Evolutionary conservation across 345 rosid species (phyloP), one percentile per base, ranked within the genome.

Genomic region (Erysimum cheiranthoides): DNA sequence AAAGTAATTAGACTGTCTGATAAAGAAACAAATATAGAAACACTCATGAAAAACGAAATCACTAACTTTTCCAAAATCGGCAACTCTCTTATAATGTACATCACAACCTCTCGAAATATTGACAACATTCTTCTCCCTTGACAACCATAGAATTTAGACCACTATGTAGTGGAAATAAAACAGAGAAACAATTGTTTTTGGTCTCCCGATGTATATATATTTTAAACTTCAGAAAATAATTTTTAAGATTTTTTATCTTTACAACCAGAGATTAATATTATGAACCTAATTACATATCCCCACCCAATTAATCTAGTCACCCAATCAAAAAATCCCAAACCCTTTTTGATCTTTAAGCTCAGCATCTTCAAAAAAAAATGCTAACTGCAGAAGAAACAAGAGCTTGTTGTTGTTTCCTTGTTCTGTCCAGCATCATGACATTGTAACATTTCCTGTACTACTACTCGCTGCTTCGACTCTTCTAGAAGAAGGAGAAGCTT

Each of bases 381-480:
- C 61, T 17, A 28, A 27, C 3, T n/a, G 16, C 30, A 51, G 2
- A 61, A 52, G 11, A 61, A 5, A 47, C 21, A 40, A 61, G 65
- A 76, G 70, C 58, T 69, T 61, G 57, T 60, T 51, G 32, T 46
- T 49, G 53, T 61, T 10, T 14, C 70, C 50, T 32, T 61, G 43
- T 46, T 35, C 52, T 71, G 14, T 17, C 72, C 32, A 21, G 16
- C 25, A 56, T 78, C 73, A 72, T 1, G 42, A 72, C 58, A 72
- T 6, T 42, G 81, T 78, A 45, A 51, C 73, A 53, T 78, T 78
- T 40, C 63, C 49, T 51, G 43, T 66, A 78, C 30, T 66, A 78
- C 30, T 42, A 52, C 17, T 69, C 25, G 40, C 32, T 78, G 31
- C 70, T 35, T 66, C n/a, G n/a, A 32, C 34, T 7, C 53, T 67